Evolutionary conservation across 2,329 filamentous ascomycete genomes (phyloP).

Genomic region (Diaporthe australafricana): DNA sequence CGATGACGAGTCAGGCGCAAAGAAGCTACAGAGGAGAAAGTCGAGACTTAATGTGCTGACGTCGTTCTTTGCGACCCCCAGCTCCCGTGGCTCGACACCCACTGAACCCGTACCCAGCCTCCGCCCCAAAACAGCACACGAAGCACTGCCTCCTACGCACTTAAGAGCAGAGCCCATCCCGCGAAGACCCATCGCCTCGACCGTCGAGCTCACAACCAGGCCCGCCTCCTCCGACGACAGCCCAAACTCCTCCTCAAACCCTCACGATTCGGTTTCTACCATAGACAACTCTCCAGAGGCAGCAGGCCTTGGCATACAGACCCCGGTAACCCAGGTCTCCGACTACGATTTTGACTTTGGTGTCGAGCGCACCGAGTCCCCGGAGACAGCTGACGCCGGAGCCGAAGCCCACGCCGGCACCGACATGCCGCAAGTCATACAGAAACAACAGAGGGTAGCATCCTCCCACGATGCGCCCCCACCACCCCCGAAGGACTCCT

Average conservation of each 20-base stretch:
- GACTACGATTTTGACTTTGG: conserved; percentile 35
- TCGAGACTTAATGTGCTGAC: conserved; percentile 37
- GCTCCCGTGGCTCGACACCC: conserved; percentile 24
- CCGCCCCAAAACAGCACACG: conserved; percentile 36
- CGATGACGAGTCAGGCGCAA: conserved; percentile 24
- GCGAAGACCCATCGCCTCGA: conserved; percentile 28
- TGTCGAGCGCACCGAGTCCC: conserved; percentile 33
- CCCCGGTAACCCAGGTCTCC: conserved; percentile 34
- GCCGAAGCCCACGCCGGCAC: neutral
- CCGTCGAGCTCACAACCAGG: conserved; percentile 28
- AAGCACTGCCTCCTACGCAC: conserved; percentile 18
- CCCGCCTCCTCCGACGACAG: conserved; percentile 28
- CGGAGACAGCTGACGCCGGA: conserved; percentile 25
- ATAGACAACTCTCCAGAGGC: conserved; percentile 34
- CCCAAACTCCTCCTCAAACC: conserved; percentile 32
- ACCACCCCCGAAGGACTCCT: conserved; percentile 12
- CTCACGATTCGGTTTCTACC: conserved; percentile 35
- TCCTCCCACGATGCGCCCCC: conserved; percentile 24
- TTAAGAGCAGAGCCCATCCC: conserved; percentile 25
- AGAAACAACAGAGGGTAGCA: conserved; percentile 29
- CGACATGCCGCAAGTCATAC: conserved; percentile 33
- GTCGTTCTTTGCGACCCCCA: conserved; percentile 35
- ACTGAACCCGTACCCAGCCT: conserved; percentile 10
- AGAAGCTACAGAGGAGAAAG: conserved; percentile 30
- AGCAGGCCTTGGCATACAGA: conserved; percentile 24